These are phyloP conservation scores for Porphyrellus cyaneotinctus DNA, from an alignment of 768 basidiomycete genomes.

Conservation along the genomic window DNA sequence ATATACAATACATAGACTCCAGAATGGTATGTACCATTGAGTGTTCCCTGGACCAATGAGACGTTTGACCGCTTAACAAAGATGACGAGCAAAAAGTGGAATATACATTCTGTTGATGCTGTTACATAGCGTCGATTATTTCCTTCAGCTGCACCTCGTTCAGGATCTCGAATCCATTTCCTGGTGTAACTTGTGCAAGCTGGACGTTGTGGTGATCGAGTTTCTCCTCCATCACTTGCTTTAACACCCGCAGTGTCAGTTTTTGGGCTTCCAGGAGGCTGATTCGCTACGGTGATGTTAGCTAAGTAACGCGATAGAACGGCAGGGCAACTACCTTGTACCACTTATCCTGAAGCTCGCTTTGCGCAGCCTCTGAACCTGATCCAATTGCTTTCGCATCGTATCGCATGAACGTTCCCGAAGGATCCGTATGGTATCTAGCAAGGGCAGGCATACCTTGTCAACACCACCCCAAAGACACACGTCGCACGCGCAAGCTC, in stretches of 20 bases:
- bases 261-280: conserved; percentile 83
- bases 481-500: conserved; percentile 29
- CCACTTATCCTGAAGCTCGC: conserved; percentile 95
- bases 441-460: background rate
- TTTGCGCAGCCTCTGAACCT: conserved; percentile 96
- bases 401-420: conserved; percentile 94
- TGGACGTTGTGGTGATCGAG: conserved; percentile 98
- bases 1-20: conserved; percentile 4
- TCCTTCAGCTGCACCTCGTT: conserved; percentile 76
- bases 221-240: conserved; percentile 99
- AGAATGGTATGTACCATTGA: too few species aligned
- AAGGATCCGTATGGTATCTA: conserved; percentile 98
- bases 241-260: conserved; percentile 82
- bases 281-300: conserved; percentile 67
- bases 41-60: too few species aligned
- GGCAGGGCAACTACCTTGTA: conserved; percentile 60
- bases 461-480: conserved; percentile 4
- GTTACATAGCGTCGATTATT: conserved; percentile 80
- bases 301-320: background rate
- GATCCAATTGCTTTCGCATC: conserved; percentile 99
- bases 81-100: background rate
- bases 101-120: conserved; percentile 16
- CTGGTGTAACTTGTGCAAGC: conserved; percentile 87
- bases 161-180: conserved; percentile 86
- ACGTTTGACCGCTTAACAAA: background rate